Conservation (phyloP, 306 rosid species). For the Inga oerstediana region DNA sequence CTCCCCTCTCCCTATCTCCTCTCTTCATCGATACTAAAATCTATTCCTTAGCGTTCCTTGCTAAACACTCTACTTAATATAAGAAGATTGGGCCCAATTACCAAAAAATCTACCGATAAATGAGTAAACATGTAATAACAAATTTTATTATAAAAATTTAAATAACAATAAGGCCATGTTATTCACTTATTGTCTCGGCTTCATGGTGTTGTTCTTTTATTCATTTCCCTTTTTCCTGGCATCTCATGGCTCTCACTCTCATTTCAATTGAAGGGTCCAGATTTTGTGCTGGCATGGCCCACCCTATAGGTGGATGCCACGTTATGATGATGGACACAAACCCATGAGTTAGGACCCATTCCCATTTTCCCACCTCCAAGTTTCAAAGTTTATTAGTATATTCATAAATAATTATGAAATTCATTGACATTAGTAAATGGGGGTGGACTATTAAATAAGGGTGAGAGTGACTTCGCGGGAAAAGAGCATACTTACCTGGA, state of each 20-base stretch:
- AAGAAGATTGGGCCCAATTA: too few species aligned
- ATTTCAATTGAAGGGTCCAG: constrained; percentile 25
- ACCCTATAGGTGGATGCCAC: constrained; percentile 49
- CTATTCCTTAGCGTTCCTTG: too few species aligned
- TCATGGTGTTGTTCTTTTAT: too few species aligned
- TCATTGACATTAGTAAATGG: constrained; percentile 38
- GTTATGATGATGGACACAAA: constrained; percentile 48
- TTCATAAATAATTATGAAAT: constrained; percentile 20
- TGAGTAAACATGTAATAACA: too few species aligned
- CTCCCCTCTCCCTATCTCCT: too few species aligned
- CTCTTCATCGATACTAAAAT: too few species aligned
- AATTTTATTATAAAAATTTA: too few species aligned
- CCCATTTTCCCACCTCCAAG: neutral
- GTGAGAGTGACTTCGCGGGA: constrained; percentile 62
- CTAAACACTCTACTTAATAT: too few species aligned
- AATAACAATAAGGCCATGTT: too few species aligned
- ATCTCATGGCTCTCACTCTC: constrained; percentile 10
- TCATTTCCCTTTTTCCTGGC: too few species aligned
- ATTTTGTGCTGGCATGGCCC: neutral
- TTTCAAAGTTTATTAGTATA: neutral
- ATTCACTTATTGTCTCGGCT: too few species aligned
- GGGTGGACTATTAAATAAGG: constrained; percentile 54
- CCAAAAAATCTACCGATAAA: too few species aligned
- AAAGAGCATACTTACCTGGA: constrained; percentile 74
- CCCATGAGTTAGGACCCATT: neutral